Evolutionary conservation across 805 yeast species (phyloP), one percentile per base, ranked within the genome.

Genomic region (Kurtzmaniella fragi): DNA sequence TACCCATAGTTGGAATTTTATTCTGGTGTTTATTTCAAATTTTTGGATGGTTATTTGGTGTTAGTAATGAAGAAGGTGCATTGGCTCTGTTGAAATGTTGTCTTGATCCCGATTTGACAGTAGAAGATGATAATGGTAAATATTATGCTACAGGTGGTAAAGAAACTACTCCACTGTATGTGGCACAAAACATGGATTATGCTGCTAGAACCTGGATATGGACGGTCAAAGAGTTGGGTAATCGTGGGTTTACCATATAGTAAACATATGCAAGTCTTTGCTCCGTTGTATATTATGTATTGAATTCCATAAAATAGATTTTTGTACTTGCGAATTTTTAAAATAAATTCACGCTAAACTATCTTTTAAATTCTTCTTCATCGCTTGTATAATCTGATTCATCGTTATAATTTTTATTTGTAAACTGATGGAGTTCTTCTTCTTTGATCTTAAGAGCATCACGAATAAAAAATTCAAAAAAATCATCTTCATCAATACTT

Each of bases 181-280:
- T 82, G 3, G 86, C 91, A 0, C 48, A 56, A 10, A 51, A 78
- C 52, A 57, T 73, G 57, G 77, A 78, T 40, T 77, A 75, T 47
- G 84, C 85, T 1, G 80, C 81, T 4, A 64, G 78, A 33, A 79
- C 83, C 28, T 86, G 95, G 90, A 77, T 80, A 11, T 85, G 95
- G 95, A 82, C 91, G 0, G 73, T 77, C 1, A 73, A 69, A 32
- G 74, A 82, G 53, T 55, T 85, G 37, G 64, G 73, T 33, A 71
- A 76, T 43, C 67, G 85, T 26, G 56, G 63, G 16, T 57, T 65
- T 31, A 46, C 50, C 27, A 52, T 65, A 27, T 27, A 31, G 38
- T 27, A 28, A 29, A 23, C 26, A 32, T 5, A n/a, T 30, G 14
- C 31, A 43, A 25, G 33, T 40, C 10, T 37, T 43, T 11, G 26